Percentiles rank a stretch among this genome's conserved stretches.
Evolutionary conservation across 2,329 filamentous ascomycete species (phyloP).

Genomic region (Colletotrichum eremochloae): DNA sequence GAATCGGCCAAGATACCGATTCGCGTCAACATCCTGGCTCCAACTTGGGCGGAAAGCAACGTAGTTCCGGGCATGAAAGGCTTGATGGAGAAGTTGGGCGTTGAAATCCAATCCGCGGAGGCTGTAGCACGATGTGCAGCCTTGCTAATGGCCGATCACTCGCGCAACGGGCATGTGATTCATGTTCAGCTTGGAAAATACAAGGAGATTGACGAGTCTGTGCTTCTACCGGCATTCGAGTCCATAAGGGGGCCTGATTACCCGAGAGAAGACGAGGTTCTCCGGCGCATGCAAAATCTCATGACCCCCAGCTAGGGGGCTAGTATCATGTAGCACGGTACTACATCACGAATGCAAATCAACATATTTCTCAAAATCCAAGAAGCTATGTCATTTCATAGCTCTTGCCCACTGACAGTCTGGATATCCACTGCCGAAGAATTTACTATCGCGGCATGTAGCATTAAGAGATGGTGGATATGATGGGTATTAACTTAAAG

Average conservation of each 20-base stretch:
- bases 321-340: neutral
- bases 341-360: neutral
- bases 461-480: too few relatives aligned
- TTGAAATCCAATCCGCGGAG: slow-evolving; percentile 59
- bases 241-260: slow-evolving; percentile 51
- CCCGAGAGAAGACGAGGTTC: slow-evolving; percentile 53
- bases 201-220: slow-evolving; percentile 65
- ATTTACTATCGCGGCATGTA: neutral
- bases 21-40: slow-evolving; percentile 62
- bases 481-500: neutral
- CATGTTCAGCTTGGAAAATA: slow-evolving; percentile 63
- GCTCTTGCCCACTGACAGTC: neutral
- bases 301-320: neutral
- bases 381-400: neutral
- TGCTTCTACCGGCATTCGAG: slow-evolving; percentile 52
- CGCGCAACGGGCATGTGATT: slow-evolving; percentile 65
- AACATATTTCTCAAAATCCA: neutral
- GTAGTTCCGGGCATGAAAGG: slow-evolving; percentile 57
- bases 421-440: neutral
- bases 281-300: slow-evolving; percentile 43
- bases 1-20: slow-evolving; percentile 57
- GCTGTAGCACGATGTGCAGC: slow-evolving; percentile 63
- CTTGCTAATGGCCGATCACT: slow-evolving; percentile 62
- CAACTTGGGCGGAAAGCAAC: slow-evolving; percentile 47
- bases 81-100: slow-evolving; percentile 54